Base-by-base conservation (phyloP, 1,284 basidiomycete species). In the Porphyrellus sp. region DNA sequence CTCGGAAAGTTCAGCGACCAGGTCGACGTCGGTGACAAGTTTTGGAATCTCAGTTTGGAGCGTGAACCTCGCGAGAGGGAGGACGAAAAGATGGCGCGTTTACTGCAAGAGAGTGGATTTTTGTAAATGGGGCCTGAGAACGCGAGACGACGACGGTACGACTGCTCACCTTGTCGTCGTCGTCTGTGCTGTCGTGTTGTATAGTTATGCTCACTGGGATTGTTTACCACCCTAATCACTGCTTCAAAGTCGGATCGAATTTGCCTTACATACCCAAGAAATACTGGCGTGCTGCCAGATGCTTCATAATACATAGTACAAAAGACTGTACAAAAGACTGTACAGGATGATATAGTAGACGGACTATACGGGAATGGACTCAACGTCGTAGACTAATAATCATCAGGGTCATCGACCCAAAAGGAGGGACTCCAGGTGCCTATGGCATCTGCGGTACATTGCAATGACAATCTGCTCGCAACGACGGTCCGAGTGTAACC, bases 41-140 rank as follows among this genome's bases (percentile, higher is more conserved):
- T 92, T 70, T 98, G 93, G 83, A 83, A 88, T 53, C 77, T 91
- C 55, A 93, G 89, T 73, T 73, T 97, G 58, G 81, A 85, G 64
- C 75, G 93, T 21, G 96, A 99, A 70, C 95, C 97, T 23, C 80
- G 93, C 54, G 95, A 98, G 71, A 79, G 92, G 49, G 93, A 97
- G 63, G 93, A 93, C 60, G 91, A 93, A 73, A 93, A 91, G 77
- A 93, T 96, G 83, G 90, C 91, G 16, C 76, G 91, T 47, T 72
- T 93, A 58, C 73, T 94, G 48, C 91, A 92, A 69, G 92, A 94
- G 70, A 91, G 88, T 60, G 92, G 91, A 41, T 94, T 94, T 75
- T 74, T 93, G 61, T 86, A 74, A 68, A 63, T 34, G 46, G 43
- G 34, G 2, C 40, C n/a, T 8, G 28, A 8, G 7, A 27, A 30